These are phyloP conservation scores for Fusarium papillatum DNA, from an alignment of 2,329 filamentous ascomycete genomes.

Conservation along the genomic window DNA sequence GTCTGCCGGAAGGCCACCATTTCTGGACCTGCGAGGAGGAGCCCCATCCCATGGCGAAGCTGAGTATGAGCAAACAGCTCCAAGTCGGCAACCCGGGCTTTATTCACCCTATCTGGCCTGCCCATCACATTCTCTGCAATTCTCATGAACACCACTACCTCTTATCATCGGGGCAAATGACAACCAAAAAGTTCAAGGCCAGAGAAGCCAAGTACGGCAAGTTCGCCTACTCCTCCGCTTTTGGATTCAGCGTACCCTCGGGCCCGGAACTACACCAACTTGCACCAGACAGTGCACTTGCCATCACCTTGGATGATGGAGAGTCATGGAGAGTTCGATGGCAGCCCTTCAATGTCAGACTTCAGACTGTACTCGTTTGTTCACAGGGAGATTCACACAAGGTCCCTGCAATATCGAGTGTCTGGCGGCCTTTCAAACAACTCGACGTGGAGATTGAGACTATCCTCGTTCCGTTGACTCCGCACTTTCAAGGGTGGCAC, in stretches of 20 bases:
- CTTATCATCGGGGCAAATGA: conserved; percentile 25
- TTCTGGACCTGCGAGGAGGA: conserved; percentile 28
- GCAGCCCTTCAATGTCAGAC: neutral
- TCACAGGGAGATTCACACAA: neutral
- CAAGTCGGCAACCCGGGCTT: neutral
- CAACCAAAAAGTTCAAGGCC: conserved; percentile 19
- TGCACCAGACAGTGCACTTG: conserved; percentile 43
- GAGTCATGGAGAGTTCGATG: conserved; percentile 42
- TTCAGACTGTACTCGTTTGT: neutral
- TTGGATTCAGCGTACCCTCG: conserved; percentile 55
- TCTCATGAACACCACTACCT: conserved; percentile 27
- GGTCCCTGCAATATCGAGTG: conserved; percentile 7
- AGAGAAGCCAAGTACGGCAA: conserved; percentile 56
- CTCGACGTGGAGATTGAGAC: conserved; percentile 31
- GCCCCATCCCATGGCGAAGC: conserved; percentile 12
- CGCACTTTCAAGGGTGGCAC: conserved; percentile 43
- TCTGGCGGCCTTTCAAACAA: conserved; percentile 42
- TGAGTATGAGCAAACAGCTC: neutral
- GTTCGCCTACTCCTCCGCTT: conserved; percentile 59
- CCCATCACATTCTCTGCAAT: conserved; percentile 58
- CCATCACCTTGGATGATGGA: conserved; percentile 39
- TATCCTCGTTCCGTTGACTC: conserved; percentile 32
- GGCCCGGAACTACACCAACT: conserved; percentile 43
- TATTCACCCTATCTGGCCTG: conserved; percentile 25
- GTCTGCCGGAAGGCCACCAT: conserved; percentile 45